A percentile compares a stretch with the other conserved stretches of the same genome.
These are phyloP conservation scores for Polygonum maritimum DNA, from an alignment of 148 eudicot genomes.

Conservation along the genomic window DNA sequence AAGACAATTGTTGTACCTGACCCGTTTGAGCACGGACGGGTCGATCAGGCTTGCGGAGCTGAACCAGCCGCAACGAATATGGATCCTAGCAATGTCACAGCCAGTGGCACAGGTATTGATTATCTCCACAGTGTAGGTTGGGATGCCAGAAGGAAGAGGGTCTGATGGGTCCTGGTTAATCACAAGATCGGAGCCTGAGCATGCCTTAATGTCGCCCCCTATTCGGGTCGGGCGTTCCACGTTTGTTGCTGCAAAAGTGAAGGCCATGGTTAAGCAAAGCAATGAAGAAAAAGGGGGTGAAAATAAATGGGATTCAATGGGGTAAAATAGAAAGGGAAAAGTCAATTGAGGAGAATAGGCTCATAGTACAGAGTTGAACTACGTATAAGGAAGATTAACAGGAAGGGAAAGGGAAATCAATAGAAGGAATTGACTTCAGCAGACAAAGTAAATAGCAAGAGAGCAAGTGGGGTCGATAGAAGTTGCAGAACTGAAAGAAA, in stretches of 20 bases:
- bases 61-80: constrained; percentile 15
- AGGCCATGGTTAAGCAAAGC: not conserved
- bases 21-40: constrained; percentile 13
- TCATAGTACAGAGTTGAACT: not conserved
- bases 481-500: not conserved
- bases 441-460: constrained; percentile 2
- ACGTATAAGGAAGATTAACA: not conserved
- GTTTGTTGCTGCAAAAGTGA: not conserved
- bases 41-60: constrained; percentile 15
- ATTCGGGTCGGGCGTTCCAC: constrained; percentile 14
- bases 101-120: constrained; percentile 8
- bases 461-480: not conserved
- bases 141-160: constrained; percentile 17
- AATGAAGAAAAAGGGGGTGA: not conserved
- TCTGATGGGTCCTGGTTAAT: constrained; percentile 7
- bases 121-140: constrained; percentile 14
- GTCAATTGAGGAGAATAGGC: not conserved
- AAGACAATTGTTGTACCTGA: constrained; percentile 14
- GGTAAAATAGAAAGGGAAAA: not conserved
- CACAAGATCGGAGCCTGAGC: constrained; percentile 5
- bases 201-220: constrained; percentile 8
- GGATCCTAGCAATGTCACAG: constrained; percentile 10
- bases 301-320: not conserved
- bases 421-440: not conserved
- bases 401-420: not conserved